A percentile compares a stretch with the other conserved stretches of the same genome.
These are phyloP conservation scores for Planoprotostelium fungivorum DNA, from an alignment of 78 protist species.

Conservation along the genomic window DNA sequence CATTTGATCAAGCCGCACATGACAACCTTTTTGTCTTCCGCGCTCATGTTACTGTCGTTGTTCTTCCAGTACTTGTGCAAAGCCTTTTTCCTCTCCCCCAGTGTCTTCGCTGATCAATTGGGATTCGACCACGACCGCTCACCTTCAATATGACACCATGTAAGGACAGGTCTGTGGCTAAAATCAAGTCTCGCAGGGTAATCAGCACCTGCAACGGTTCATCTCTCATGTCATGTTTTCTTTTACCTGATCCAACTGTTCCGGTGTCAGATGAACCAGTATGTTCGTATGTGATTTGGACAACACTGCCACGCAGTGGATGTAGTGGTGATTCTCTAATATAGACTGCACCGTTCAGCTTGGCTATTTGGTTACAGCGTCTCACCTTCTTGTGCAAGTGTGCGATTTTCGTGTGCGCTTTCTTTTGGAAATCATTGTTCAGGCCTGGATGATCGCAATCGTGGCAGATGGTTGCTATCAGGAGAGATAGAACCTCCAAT, in stretches of 20 bases:
- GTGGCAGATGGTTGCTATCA: conserved; percentile 41
- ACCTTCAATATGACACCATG: conserved; percentile 5
- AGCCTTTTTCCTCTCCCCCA: neutral
- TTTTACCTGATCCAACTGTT: neutral
- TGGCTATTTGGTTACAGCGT: neutral
- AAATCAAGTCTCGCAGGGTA: neutral
- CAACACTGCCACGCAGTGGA: neutral
- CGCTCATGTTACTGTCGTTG: neutral
- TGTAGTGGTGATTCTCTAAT: conserved; percentile 2
- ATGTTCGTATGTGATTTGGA: neutral
- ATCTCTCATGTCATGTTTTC: neutral
- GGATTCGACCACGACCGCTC: neutral
- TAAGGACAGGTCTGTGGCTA: conserved; percentile 2
- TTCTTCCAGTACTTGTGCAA: neutral
- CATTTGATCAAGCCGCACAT: conserved; percentile 7
- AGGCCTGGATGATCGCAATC: conserved; percentile 74
- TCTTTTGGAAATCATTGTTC: conserved; percentile 39
- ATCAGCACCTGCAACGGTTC: neutral
- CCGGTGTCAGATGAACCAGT: neutral
- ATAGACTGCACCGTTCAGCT: neutral
- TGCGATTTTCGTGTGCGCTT: conserved; percentile 9
- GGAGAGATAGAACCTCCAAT: conserved; percentile 40
- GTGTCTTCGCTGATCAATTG: neutral
- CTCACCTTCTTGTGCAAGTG: conserved; percentile 3
- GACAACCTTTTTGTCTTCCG: neutral